These are phyloP conservation scores for Apiospora sp. DNA, from an alignment of 2,329 filamentous ascomycete species.

Conservation along the genomic window DNA sequence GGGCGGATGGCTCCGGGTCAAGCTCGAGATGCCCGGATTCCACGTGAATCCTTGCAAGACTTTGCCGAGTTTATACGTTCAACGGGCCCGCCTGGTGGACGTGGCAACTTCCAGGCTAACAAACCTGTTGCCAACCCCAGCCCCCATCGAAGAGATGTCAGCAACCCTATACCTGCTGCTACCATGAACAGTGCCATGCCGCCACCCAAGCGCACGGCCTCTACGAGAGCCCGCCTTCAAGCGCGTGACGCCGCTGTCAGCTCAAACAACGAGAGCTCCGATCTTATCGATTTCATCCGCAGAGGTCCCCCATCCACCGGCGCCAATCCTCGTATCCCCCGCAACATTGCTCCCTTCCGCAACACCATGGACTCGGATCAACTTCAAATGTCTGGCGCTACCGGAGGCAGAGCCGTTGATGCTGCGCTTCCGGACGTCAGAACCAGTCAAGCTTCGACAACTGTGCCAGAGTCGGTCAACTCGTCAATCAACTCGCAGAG, in stretches of 20 bases:
- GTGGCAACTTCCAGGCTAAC: slow-evolving; percentile 34
- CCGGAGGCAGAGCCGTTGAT: slow-evolving; percentile 65
- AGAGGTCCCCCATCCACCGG: slow-evolving; percentile 75
- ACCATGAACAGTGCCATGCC: slow-evolving; percentile 45
- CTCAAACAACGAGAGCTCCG: slow-evolving; percentile 74
- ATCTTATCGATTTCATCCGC: slow-evolving; percentile 94
- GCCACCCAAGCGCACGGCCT: slow-evolving; percentile 49
- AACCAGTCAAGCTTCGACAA: slow-evolving; percentile 64
- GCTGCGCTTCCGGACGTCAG: slow-evolving; percentile 64
- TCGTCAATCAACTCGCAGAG: slow-evolving; percentile 80
- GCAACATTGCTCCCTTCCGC: slow-evolving; percentile 84
- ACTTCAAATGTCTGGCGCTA: slow-evolving; percentile 56
- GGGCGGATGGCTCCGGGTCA: slow-evolving; percentile 43
- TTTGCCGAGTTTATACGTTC: slow-evolving; percentile 91
- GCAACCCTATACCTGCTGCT: slow-evolving; percentile 38
- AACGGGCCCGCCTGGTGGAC: slow-evolving; percentile 72
- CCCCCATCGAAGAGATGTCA: slow-evolving; percentile 42
- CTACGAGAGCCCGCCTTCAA: slow-evolving; percentile 64
- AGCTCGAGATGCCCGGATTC: slow-evolving; percentile 77
- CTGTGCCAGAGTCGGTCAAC: slow-evolving; percentile 64
- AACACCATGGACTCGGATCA: slow-evolving; percentile 89
- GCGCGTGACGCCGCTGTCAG: slow-evolving; percentile 76
- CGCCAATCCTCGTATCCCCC: slow-evolving; percentile 76
- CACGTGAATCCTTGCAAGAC: slow-evolving; percentile 77
- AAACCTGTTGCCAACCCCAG: slow-evolving; percentile 34